Conservation (phyloP, 306 rosid genomes). For the Castanea sativa region DNA sequence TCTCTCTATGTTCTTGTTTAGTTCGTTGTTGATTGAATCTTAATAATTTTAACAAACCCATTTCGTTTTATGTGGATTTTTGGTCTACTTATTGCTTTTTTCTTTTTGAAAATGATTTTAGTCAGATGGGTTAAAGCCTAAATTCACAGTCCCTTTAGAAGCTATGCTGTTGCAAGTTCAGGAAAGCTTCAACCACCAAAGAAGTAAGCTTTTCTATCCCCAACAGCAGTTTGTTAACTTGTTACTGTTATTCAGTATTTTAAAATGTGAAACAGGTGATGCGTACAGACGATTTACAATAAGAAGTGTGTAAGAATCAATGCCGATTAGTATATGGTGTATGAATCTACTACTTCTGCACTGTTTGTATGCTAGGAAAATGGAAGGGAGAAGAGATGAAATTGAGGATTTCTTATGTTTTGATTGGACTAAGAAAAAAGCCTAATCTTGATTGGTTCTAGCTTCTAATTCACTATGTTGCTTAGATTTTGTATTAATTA, state of each 20-base stretch:
- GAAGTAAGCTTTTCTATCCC: slow-evolving; percentile 49
- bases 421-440: no score
- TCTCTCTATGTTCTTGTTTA: neutral
- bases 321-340: no score
- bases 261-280: no score
- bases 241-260: neutral
- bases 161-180: slow-evolving; percentile 52
- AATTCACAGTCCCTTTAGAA: slow-evolving; percentile 34
- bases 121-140: slow-evolving; percentile 42
- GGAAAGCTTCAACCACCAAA: slow-evolving; percentile 47
- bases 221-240: neutral
- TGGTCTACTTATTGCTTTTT: neutral
- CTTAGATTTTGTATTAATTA: no score
- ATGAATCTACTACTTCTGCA: no score
- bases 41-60: slow-evolving; percentile 3
- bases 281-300: no score
- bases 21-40: neutral
- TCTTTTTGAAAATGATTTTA: slow-evolving; percentile 22
- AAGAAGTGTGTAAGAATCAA: no score
- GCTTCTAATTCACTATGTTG: no score
- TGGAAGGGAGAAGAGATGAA: no score
- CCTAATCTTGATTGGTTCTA: no score
- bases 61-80: slow-evolving; percentile 3
- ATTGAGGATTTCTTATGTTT: no score
- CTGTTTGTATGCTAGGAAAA: no score